These are phyloP conservation scores for Spinacia oleracea DNA, from an alignment of 179 eudicot species.

Conservation along the genomic window DNA sequence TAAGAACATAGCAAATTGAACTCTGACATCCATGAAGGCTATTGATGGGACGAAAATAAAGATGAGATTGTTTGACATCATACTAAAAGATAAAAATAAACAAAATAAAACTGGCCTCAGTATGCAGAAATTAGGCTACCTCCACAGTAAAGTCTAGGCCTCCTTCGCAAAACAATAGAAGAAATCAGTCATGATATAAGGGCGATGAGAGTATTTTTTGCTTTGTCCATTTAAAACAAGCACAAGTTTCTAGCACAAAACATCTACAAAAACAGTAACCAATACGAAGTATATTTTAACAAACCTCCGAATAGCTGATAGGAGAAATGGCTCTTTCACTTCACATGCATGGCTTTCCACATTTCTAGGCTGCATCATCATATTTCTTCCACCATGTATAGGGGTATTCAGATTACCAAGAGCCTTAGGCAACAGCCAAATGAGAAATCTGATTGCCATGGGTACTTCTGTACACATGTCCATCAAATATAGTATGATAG, in stretches of 20 bases:
- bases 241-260: not conserved
- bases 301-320: slow-evolving; percentile 87
- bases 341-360: slow-evolving; percentile 72
- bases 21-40: not conserved
- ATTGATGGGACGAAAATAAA: not conserved
- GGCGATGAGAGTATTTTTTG: not conserved
- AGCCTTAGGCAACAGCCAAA: slow-evolving; percentile 88
- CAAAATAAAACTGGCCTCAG: too few relatives aligned
- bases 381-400: slow-evolving; percentile 65
- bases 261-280: slow-evolving; percentile 8
- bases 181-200: not conserved
- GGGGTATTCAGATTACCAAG: slow-evolving; percentile 49
- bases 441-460: slow-evolving; percentile 73
- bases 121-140: not conserved
- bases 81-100: too few relatives aligned
- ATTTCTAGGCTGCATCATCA: slow-evolving; percentile 58
- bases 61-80: not conserved
- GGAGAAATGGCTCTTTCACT: slow-evolving; percentile 76
- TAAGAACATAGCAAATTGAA: not conserved
- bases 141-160: not conserved
- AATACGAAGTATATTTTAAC: slow-evolving; percentile 2
- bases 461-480: slow-evolving; percentile 74
- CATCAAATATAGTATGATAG: slow-evolving; percentile 74
- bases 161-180: not conserved
- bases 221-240: not conserved